phyloP scores from a whole-genome alignment of 495 filamentous ascomycete species.

The Penicillium taxi region DNA sequence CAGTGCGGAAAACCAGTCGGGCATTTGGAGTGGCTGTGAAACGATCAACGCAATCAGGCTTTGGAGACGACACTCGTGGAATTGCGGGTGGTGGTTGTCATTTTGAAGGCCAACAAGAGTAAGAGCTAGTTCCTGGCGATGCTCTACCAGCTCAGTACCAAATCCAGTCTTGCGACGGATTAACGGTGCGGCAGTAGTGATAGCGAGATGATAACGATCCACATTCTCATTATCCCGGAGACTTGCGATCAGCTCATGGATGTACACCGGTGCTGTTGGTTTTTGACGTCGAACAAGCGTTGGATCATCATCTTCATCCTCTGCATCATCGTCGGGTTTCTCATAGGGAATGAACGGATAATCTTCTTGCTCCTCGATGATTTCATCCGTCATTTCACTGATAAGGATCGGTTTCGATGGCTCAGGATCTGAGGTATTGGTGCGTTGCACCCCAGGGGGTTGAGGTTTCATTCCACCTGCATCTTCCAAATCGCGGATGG shows the following conservation, averaged over 20 bases:
- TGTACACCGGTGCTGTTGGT: constrained; percentile 82
- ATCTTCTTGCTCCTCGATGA: constrained; percentile 45
- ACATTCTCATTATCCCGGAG: constrained; percentile 76
- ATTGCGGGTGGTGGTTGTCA: constrained; percentile 49
- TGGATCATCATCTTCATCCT: constrained; percentile 88
- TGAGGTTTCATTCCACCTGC: neutral
- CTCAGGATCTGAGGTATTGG: neutral
- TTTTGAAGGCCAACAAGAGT: constrained; percentile 73
- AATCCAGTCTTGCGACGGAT: constrained; percentile 85
- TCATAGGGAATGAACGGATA: constrained; percentile 74
- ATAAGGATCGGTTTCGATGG: constrained; percentile 32
- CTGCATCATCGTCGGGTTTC: constrained; percentile 87
- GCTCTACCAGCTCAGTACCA: constrained; percentile 78
- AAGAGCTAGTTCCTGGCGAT: constrained; percentile 71
- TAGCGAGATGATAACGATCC: constrained; percentile 72
- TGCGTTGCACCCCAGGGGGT: neutral
- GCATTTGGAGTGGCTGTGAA: constrained; percentile 68
- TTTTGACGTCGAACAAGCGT: constrained; percentile 76
- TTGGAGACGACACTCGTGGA: constrained; percentile 68
- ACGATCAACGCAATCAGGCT: constrained; percentile 79
- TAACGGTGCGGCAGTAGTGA: constrained; percentile 65
- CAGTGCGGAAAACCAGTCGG: constrained; percentile 69
- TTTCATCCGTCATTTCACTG: constrained; percentile 45
- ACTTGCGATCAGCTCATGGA: constrained; percentile 73
- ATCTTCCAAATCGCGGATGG: constrained; percentile 26